Evolutionary conservation across 306 rosid genomes (phyloP).

Genomic region (Vigna radiata): DNA sequence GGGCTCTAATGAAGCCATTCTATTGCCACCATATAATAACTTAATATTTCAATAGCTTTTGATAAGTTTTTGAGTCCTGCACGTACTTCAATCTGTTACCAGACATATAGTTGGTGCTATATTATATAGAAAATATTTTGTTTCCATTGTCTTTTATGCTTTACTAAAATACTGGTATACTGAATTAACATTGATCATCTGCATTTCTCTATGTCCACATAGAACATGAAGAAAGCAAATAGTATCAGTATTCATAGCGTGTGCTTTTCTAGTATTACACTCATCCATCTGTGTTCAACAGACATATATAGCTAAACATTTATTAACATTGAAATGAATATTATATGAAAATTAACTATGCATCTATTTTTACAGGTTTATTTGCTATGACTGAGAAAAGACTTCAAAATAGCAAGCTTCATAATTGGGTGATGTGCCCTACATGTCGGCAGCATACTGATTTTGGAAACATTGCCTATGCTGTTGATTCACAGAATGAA

Average conservation of each 20-base stretch:
- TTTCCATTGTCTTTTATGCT: slow-evolving; percentile 7
- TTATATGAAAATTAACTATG: slow-evolving; percentile 24
- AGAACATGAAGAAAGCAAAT: slow-evolving; percentile 29
- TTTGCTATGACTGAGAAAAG: slow-evolving; percentile 81
- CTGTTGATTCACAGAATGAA: slow-evolving; percentile 71
- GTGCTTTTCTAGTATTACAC: slow-evolving; percentile 9
- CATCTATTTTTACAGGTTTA: slow-evolving; percentile 65
- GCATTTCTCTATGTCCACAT: slow-evolving; percentile 23
- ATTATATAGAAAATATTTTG: slow-evolving; percentile 24
- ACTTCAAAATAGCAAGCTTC: slow-evolving; percentile 59
- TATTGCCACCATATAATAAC: too few relatives aligned
- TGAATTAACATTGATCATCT: slow-evolving; percentile 32
- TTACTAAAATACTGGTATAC: neutral
- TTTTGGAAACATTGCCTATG: slow-evolving; percentile 87
- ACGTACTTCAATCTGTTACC: slow-evolving; percentile 28
- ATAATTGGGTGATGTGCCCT: slow-evolving; percentile 92
- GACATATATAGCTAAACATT: slow-evolving; percentile 23
- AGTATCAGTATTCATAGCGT: neutral
- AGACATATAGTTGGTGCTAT: slow-evolving; percentile 33
- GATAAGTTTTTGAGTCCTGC: neutral
- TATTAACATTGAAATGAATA: slow-evolving; percentile 26
- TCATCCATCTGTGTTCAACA: slow-evolving; percentile 23
- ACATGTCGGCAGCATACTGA: slow-evolving; percentile 94
- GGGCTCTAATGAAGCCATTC: slow-evolving; percentile 15
- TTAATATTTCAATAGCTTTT: neutral